Conservation (phyloP, 345 rosid genomes). For the Stellera chamaejasme region DNA sequence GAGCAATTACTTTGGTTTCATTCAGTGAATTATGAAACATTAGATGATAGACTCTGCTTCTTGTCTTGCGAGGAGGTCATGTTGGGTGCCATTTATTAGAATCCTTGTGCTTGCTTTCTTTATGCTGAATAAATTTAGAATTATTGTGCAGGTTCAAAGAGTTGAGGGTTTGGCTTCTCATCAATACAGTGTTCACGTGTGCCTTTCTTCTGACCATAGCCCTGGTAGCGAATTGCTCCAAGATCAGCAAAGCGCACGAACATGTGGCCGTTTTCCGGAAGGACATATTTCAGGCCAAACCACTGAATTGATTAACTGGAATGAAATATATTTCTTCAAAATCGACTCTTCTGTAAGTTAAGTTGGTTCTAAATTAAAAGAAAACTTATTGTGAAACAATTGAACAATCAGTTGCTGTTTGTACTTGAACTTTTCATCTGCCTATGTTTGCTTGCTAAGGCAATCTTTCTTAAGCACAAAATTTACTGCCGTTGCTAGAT, state of each 20-base stretch:
- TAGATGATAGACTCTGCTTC: neutral
- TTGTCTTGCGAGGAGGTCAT: neutral
- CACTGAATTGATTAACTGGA: conserved; percentile 57
- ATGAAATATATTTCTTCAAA: conserved; percentile 86
- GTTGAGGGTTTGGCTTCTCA: conserved; percentile 54
- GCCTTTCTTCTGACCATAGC: conserved; percentile 42
- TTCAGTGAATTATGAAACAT: no score
- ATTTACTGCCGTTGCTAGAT: no score
- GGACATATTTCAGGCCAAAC: conserved; percentile 33
- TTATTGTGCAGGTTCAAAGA: conserved; percentile 56
- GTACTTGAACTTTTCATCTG: no score
- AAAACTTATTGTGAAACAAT: no score
- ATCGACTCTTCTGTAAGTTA: conserved; percentile 58
- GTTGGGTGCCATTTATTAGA: conserved; percentile 1
- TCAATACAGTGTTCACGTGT: conserved; percentile 51
- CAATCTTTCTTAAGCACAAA: no score
- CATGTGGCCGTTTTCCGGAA: conserved; percentile 32
- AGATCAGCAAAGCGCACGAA: conserved; percentile 83
- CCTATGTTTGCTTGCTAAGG: no score
- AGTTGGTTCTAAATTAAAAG: neutral
- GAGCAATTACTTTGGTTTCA: no score
- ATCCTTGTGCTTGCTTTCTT: conserved; percentile 9
- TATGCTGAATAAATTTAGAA: conserved; percentile 9
- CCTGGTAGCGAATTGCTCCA: conserved; percentile 34
- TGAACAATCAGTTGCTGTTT: no score